Percentiles rank a stretch among this genome's conserved stretches.
Evolutionary conservation across 257 asterid species (phyloP).

Genomic region (Solanum tarapatanum): DNA sequence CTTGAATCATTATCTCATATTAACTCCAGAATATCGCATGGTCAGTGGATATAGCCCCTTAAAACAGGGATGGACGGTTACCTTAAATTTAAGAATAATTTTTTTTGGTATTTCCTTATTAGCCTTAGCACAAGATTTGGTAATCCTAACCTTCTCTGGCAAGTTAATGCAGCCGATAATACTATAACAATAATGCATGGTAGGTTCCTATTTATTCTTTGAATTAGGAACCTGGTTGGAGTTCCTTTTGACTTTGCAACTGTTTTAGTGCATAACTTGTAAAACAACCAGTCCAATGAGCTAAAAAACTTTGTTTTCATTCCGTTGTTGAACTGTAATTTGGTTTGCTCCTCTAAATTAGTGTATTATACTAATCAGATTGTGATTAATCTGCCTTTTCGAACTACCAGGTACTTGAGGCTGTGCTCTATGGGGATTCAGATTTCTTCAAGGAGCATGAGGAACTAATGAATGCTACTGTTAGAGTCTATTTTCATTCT

Average conservation of each 20-base stretch:
- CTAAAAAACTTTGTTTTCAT: not conserved
- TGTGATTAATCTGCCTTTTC: not conserved
- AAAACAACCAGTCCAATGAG: not conserved
- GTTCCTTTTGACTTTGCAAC: not conserved
- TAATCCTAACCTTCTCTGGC: not conserved
- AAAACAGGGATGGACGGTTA: not conserved
- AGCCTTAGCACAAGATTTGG: not conserved
- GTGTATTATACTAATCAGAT: not conserved
- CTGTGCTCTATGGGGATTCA: constrained; percentile 75
- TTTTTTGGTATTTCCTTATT: not conserved
- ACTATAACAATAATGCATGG: not conserved
- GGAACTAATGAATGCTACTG: constrained; percentile 62
- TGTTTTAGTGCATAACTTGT: not conserved
- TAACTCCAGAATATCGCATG: no score
- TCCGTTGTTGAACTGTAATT: not conserved
- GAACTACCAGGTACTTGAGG: constrained; percentile 64
- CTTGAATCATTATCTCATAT: not conserved
- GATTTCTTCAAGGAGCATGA: constrained; percentile 48
- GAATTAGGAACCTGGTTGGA: not conserved
- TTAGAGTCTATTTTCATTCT: constrained; percentile 80
- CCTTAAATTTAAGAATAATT: not conserved
- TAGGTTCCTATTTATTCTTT: not conserved
- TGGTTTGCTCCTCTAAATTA: not conserved
- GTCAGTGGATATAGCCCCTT: not conserved
- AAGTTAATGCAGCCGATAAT: not conserved